Conservation (phyloP, 495 filamentous ascomycete genomes). For the Penicillium roqueforti region DNA sequence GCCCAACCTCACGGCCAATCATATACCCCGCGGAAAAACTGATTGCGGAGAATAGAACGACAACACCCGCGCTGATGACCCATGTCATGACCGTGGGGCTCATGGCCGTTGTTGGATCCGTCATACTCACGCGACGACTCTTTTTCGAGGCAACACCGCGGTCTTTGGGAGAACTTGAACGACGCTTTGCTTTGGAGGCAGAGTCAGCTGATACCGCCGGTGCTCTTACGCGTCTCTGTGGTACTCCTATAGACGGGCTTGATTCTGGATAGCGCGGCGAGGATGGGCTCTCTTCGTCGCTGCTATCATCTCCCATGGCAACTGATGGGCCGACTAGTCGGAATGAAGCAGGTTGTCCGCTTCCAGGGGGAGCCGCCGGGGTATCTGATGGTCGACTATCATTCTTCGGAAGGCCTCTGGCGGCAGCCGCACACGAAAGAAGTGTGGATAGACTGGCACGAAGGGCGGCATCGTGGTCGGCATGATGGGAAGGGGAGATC, state of each 20-base stretch:
- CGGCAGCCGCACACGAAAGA: constrained; percentile 88
- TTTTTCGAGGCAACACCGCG: constrained; percentile 50
- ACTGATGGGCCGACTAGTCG: constrained; percentile 75
- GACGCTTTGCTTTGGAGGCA: constrained; percentile 46
- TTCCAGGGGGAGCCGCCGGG: constrained; percentile 17
- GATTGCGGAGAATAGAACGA: constrained; percentile 84
- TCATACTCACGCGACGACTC: constrained; percentile 40
- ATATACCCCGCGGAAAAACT: constrained; percentile 93
- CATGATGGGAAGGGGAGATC: constrained; percentile 71
- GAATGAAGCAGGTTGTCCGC: constrained; percentile 34
- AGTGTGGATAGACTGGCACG: constrained; percentile 89
- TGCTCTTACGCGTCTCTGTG: constrained; percentile 21
- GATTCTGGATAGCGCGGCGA: constrained; percentile 19
- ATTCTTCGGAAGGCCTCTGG: constrained; percentile 71
- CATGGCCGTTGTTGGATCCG: constrained; percentile 22
- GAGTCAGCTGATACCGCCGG: constrained; percentile 22
- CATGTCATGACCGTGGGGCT: constrained; percentile 80
- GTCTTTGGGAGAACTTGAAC: constrained; percentile 52
- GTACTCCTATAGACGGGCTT: constrained; percentile 19
- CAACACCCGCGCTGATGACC: constrained; percentile 87
- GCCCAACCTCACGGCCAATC: constrained; percentile 76
- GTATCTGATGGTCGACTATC: constrained; percentile 32
- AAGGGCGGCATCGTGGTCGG: constrained; percentile 89
- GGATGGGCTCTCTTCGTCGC: constrained; percentile 19
- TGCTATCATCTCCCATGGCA: constrained; percentile 50